Base-by-base conservation (phyloP, 2,329 filamentous ascomycete species). In the Cytospora leucostoma region DNA sequence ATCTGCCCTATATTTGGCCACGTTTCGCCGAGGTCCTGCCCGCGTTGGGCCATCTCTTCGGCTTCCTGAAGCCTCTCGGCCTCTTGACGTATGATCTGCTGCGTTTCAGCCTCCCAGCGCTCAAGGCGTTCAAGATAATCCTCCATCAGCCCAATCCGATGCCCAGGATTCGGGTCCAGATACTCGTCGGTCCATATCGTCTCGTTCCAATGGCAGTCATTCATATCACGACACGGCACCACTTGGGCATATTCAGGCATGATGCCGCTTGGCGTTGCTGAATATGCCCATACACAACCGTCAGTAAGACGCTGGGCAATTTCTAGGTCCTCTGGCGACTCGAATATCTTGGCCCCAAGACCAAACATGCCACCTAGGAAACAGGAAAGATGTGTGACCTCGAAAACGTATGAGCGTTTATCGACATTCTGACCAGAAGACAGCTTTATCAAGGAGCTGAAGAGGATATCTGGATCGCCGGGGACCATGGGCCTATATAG, bases 401-500 rank as follows among this genome's bases (percentile, higher is more conserved):
- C 84, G 70, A 88, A 91, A 54, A 87, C 75, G 17, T 38, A 54
- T 15, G 5, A 3, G 21, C 47, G n/a, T 15, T 40, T 59, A 15
- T 79, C 75, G 10, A 70, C 67, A 52, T 76, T 74, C 2, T 72
- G 78, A 3, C 79, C 74, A 15, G 80, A 80, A 1, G 70, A 73
- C 11, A 82, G 80, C 54, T 72, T 78, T n/a, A 85, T 74, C 68
- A 86, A 87, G 32, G 89, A 89, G 0, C 90, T 85, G 65, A 95
- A 86, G 3, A 95, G 81, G n/a, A 95, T 84, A 65, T 94, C 85
- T 59, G 84, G 79, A 7, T 82, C 79, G 35, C 84, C 83, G 7
- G 86, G 83, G 21, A 87, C 83, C 85, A 95, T 89, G 0, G 93
- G 92, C 6, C 89, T 84, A 76, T 86, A 96, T 63, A 96, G 84